A percentile compares a stretch with the other conserved stretches of the same genome.
phyloP scores from a whole-genome alignment of 2,329 filamentous ascomycete species.

The Ilyonectria robusta region DNA sequence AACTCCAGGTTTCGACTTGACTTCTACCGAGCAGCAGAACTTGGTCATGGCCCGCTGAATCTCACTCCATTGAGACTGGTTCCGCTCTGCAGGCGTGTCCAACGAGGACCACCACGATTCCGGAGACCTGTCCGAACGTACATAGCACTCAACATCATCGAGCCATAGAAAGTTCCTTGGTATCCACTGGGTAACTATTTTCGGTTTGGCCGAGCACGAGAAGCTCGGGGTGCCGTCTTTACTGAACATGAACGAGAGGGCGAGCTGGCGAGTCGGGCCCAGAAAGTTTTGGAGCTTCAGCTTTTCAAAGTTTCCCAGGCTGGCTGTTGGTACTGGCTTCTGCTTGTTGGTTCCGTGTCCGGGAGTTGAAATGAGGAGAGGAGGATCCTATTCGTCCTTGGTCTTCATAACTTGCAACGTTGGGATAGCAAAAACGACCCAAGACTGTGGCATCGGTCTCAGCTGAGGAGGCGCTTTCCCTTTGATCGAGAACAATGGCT shows the following conservation, averaged over 20 bases:
- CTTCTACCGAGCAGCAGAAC: constrained; percentile 18
- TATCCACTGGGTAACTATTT: constrained; percentile 1
- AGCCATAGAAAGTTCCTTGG: constrained; percentile 4
- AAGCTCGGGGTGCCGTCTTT: constrained; percentile 21
- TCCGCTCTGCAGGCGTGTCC: neutral
- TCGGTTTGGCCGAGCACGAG: constrained; percentile 17
- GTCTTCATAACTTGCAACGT: constrained; percentile 15
- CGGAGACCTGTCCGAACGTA: neutral
- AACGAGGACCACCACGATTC: constrained; percentile 11
- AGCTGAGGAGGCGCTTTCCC: constrained; percentile 10
- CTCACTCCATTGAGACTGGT: neutral
- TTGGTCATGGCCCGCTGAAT: constrained; percentile 15
- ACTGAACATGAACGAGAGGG: constrained; percentile 20
- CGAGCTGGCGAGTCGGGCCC: neutral
- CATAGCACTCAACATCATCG: neutral
- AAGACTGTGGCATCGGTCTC: constrained; percentile 18
- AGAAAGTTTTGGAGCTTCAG: neutral
- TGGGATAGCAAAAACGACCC: constrained; percentile 16
- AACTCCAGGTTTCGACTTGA: constrained; percentile 8
- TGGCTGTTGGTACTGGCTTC: neutral
- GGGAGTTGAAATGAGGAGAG: neutral
- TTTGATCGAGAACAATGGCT: constrained; percentile 7
- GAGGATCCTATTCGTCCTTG: constrained; percentile 26
- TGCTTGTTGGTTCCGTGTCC: neutral
- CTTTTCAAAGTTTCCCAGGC: neutral